Evolutionary conservation across 2,329 filamentous ascomycete genomes (phyloP).

Genomic region (Bisporella sp.): DNA sequence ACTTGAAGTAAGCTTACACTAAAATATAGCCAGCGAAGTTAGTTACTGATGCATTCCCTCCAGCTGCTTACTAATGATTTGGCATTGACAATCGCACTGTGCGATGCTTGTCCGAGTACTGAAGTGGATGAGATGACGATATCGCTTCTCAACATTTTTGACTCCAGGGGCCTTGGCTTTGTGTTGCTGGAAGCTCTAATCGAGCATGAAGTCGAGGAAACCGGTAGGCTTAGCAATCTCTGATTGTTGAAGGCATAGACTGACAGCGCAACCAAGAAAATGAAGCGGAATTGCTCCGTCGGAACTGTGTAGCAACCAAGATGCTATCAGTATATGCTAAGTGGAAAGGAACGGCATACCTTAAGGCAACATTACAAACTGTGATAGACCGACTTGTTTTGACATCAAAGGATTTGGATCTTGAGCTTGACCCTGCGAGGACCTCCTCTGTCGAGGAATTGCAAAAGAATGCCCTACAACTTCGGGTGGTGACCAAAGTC

Average conservation of each 20-base stretch:
- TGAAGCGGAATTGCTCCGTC: constrained; percentile 59
- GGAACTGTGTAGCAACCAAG: constrained; percentile 65
- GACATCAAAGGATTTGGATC: constrained; percentile 59
- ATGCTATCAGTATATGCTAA: constrained; percentile 66
- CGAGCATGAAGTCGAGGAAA: constrained; percentile 62
- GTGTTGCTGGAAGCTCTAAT: constrained; percentile 59
- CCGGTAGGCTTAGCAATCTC: constrained; percentile 34
- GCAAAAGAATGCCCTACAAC: constrained; percentile 57
- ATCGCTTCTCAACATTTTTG: constrained; percentile 62
- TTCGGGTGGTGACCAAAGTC: constrained; percentile 61
- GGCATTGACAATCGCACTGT: constrained; percentile 55
- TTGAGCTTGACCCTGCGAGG: constrained; percentile 60
- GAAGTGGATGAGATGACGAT: constrained; percentile 65
- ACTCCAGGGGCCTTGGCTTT: constrained; percentile 57
- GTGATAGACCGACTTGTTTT: constrained; percentile 60
- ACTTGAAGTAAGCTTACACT: constrained; percentile 40
- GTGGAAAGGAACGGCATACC: constrained; percentile 60
- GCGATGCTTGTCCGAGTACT: constrained; percentile 57
- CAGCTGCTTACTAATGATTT: constrained; percentile 56
- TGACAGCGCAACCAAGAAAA: constrained; percentile 40
- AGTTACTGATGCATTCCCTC: constrained; percentile 10
- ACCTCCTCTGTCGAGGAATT: constrained; percentile 55
- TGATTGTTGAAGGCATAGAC: no score
- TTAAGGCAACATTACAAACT: constrained; percentile 58
- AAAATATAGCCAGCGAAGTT: background rate